A percentile compares a stretch with the other conserved stretches of the same genome.
These are phyloP conservation scores for Didymella glomerata DNA, from an alignment of 2,329 filamentous ascomycete species.

Conservation along the genomic window DNA sequence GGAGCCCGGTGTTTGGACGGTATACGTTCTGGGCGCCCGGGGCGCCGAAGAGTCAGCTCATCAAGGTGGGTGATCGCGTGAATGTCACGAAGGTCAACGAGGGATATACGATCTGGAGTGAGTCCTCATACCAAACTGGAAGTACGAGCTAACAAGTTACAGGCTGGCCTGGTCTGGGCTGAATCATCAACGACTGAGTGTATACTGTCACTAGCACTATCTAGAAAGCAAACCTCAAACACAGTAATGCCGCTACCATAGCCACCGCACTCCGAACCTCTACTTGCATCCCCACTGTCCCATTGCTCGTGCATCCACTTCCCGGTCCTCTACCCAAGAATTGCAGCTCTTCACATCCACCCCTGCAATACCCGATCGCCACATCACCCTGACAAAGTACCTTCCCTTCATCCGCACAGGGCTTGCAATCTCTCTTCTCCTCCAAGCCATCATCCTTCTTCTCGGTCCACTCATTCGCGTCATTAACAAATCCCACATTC, in stretches of 20 bases:
- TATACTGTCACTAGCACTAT: not conserved
- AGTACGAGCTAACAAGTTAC: too few relatives aligned
- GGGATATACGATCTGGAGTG: slow-evolving; percentile 56
- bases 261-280: not conserved
- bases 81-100: slow-evolving; percentile 51
- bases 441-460: too few relatives aligned
- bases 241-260: not conserved
- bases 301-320: not conserved
- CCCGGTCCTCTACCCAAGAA: not conserved
- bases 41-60: slow-evolving; percentile 23
- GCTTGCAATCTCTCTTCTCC: not conserved
- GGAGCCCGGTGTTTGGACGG: slow-evolving; percentile 58
- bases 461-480: too few relatives aligned
- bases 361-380: slow-evolving; percentile 4
- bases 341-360: slow-evolving; percentile 1
- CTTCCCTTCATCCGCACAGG: not conserved
- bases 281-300: not conserved
- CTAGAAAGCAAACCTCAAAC: not conserved
- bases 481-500: too few relatives aligned
- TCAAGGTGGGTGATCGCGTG: slow-evolving; percentile 56
- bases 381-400: slow-evolving; percentile 3
- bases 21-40: slow-evolving; percentile 53
- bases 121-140: slow-evolving; percentile 25
- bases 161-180: slow-evolving; percentile 19
- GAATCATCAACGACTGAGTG: not conserved